Evolutionary conservation across 768 basidiomycete genomes (phyloP), one percentile per base, ranked within the genome.

Genomic region (Imleria badia): DNA sequence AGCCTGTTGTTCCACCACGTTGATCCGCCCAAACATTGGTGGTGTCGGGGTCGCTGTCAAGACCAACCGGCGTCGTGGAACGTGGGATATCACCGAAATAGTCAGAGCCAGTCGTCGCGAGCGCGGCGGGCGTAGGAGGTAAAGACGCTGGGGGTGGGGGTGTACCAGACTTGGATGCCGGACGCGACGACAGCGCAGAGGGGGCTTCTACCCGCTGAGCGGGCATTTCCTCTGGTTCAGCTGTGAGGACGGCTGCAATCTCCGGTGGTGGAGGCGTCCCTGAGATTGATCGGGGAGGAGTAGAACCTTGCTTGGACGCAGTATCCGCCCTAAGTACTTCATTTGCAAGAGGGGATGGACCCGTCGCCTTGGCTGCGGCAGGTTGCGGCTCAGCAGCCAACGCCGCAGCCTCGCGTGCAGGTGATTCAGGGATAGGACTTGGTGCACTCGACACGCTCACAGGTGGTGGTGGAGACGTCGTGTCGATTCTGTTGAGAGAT

Each of bases 341-440:
- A 38, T 66, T 73, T 34, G 70, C 66, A 29, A 81, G 72, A 23
- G 80, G 79, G 22, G 83, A 81, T 29, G 74, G 75, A 0, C 26
- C 26, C 26, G 26, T 26, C 26, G 70, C 77, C 35, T 68, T 68
- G 22, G 63, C 57, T 14, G 55, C 51, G 10, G 62, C 52, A 20
- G 64, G 59, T 17, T 53, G 54, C 9, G 65, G 60, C 30, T 72
- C 73, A 10, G 71, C 63, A 14, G 69, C 68, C 30, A 73, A 56
- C 4, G 73, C 78, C 14, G 76, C 81, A 10, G 75, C 78, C 61
- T 85, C 84, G 23, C 84, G 78, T 9, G 77, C 78, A 29, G 87
- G 86, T 3, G 85, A 87, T 65, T 90, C 88, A 1, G 81, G 76
- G 54, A 90, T 87, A 4, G 88, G 86, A 56, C 83, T 85, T 12